phyloP scores from a whole-genome alignment of 352 stramenopile genomes.

The Phytophthora kernoviae region DNA sequence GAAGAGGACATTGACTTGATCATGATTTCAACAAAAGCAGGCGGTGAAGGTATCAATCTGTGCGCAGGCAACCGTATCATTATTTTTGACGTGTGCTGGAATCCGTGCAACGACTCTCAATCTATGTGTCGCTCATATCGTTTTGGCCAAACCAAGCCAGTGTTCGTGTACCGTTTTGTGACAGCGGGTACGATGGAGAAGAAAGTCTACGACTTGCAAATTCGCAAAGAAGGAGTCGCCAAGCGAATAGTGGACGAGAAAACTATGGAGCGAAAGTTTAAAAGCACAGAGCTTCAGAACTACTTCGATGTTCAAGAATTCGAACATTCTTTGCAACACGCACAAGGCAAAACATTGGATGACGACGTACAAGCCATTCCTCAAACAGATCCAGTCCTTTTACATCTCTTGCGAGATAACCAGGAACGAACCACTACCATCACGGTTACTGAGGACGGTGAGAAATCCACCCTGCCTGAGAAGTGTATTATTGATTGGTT shows the following conservation, averaged over 20 bases:
- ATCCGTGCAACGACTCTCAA: constrained; percentile 91
- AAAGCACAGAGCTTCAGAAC: constrained; percentile 78
- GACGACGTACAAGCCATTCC: constrained; percentile 37
- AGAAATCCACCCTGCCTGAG: constrained; percentile 16
- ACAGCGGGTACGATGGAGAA: constrained; percentile 93
- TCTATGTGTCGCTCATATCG: constrained; percentile 94
- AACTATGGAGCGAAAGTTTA: constrained; percentile 83
- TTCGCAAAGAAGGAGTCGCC: constrained; percentile 88
- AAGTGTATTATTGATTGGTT: constrained; percentile 85
- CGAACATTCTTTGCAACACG: constrained; percentile 63
- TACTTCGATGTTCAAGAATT: constrained; percentile 89
- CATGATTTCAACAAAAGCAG: constrained; percentile 89
- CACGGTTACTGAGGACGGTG: constrained; percentile 4
- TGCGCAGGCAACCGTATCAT: constrained; percentile 90
- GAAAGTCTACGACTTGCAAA: constrained; percentile 92
- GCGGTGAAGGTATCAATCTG: constrained; percentile 89
- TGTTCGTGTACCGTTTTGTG: constrained; percentile 94
- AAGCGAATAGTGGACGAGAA: constrained; percentile 91
- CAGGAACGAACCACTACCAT: constrained; percentile 20
- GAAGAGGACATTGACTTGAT: constrained; percentile 85
- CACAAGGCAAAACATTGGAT: constrained; percentile 30
- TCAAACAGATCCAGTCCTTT: constrained; percentile 56
- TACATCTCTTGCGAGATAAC: constrained; percentile 56
- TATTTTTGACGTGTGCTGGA: constrained; percentile 94
- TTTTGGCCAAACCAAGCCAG: constrained; percentile 91